These are phyloP conservation scores for Vitis hybrid DNA, from an alignment of 177 flowering plant species.

Conservation along the genomic window DNA sequence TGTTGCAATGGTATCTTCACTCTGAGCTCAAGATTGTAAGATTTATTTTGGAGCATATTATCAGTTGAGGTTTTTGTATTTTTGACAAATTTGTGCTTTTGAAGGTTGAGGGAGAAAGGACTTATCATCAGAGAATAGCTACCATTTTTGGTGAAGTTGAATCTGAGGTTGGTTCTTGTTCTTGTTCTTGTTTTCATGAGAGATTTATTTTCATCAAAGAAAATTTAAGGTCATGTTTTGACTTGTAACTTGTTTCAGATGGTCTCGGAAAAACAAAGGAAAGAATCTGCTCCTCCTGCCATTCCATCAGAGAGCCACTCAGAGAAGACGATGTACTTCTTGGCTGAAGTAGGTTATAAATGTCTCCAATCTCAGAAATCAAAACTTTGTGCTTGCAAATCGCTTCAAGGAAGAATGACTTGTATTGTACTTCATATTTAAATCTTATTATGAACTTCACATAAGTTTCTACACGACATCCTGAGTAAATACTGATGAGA, in stretches of 20 bases:
- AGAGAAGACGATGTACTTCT: slow-evolving; percentile 66
- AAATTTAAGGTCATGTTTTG: slow-evolving; percentile 10
- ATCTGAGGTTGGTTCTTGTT: slow-evolving; percentile 62
- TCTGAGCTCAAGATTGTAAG: background rate
- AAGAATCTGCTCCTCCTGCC: slow-evolving; percentile 88
- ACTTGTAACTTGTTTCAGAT: slow-evolving; percentile 43
- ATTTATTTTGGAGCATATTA: background rate
- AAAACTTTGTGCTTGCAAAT: too few relatives aligned
- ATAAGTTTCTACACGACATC: background rate
- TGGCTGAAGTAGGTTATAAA: slow-evolving; percentile 73
- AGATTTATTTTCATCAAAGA: background rate
- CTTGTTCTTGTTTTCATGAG: slow-evolving; percentile 3
- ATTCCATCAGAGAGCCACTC: slow-evolving; percentile 39
- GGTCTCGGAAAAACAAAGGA: slow-evolving; percentile 85
- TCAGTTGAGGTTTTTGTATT: background rate
- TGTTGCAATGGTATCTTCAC: slow-evolving; percentile 65
- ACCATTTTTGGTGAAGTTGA: slow-evolving; percentile 77
- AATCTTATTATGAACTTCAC: background rate
- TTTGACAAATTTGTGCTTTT: slow-evolving; percentile 11
- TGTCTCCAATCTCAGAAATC: background rate
- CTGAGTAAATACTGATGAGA: background rate
- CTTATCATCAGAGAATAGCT: slow-evolving; percentile 75
- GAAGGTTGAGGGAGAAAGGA: slow-evolving; percentile 91
- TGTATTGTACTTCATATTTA: background rate
- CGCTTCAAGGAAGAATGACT: background rate